Evolutionary conservation across 768 basidiomycete species (phyloP), one percentile per base, ranked within the genome.

Genomic region (Lentinula raphanica): DNA sequence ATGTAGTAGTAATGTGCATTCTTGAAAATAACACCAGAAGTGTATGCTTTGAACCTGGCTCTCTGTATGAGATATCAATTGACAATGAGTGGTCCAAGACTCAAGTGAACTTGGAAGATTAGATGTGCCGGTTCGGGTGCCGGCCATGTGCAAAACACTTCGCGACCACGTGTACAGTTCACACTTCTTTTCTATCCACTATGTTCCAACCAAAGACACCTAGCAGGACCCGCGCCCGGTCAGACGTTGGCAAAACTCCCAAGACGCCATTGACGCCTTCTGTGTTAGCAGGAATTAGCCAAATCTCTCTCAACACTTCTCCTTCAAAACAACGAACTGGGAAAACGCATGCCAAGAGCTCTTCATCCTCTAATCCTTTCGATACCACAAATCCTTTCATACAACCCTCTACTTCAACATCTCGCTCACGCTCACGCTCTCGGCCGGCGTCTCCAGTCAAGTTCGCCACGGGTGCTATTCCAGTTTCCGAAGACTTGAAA

Each of bases 361-460:
- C 69, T 28, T 68, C 70, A 11, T 62, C 59, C 9, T 53, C 51
- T 15, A 36, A 36, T 36, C 65, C 70, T 56, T 82, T 77, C 35
- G 84, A 86, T 63, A 68, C 74, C 29, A 77, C 82, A 8, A 89
- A 89, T 60, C 86, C 87, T 0, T 88, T 88, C 65, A 75, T 87
- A 21, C 31, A 48, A 13, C 54, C 54, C 11, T 28, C 15, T 23
- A 7, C 32, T 3, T 35, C 32, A n/a, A 40, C 25, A 8, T 19
- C 51, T 28, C 51, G 36, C 23, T 51, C 56, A 27, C 55, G 57
- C 45, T 38, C 65, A 27, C 9, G 55, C 15, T 83, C 82, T 15
- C 78, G 85, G 17, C 78, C 84, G 1, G 68, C 77, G 2, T 88
- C 87, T 2, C 89, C 89, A 1, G 74, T 84, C 9, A 92, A 91